Percentiles rank a stretch among this genome's conserved stretches.
These are phyloP conservation scores for Vigna reflexopilosa DNA, from an alignment of 306 rosid genomes.

Conservation along the genomic window DNA sequence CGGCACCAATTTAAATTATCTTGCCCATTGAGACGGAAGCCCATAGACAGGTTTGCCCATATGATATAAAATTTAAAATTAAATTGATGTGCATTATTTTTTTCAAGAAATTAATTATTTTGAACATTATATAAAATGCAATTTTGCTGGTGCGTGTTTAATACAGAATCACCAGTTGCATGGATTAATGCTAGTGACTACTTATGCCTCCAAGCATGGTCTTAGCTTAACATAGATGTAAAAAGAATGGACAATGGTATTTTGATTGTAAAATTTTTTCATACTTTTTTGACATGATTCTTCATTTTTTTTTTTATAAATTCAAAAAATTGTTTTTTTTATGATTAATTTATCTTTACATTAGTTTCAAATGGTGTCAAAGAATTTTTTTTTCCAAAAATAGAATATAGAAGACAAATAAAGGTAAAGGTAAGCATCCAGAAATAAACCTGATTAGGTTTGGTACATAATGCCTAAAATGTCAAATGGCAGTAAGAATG, in stretches of 20 bases:
- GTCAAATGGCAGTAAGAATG: slow-evolving; percentile 11
- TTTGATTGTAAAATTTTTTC: no score
- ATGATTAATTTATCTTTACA: no score
- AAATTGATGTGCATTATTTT: no score
- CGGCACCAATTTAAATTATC: background rate
- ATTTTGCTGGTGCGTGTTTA: background rate
- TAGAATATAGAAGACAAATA: background rate
- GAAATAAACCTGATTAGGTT: background rate
- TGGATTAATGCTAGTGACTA: no score
- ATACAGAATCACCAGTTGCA: background rate
- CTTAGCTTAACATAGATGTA: background rate
- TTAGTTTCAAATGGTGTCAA: no score
- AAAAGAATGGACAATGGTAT: background rate
- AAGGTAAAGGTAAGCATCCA: background rate
- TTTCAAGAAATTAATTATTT: background rate
- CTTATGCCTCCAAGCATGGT: background rate
- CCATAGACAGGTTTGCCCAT: background rate
- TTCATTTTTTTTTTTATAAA: no score
- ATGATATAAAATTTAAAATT: background rate
- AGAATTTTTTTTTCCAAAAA: no score
- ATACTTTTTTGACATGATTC: no score
- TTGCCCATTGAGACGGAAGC: background rate
- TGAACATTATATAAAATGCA: background rate
- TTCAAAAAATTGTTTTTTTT: no score
- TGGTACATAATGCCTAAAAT: background rate